Conservation (phyloP, 1,284 basidiomycete species). For the Thecaphora thlaspeos region DNA sequence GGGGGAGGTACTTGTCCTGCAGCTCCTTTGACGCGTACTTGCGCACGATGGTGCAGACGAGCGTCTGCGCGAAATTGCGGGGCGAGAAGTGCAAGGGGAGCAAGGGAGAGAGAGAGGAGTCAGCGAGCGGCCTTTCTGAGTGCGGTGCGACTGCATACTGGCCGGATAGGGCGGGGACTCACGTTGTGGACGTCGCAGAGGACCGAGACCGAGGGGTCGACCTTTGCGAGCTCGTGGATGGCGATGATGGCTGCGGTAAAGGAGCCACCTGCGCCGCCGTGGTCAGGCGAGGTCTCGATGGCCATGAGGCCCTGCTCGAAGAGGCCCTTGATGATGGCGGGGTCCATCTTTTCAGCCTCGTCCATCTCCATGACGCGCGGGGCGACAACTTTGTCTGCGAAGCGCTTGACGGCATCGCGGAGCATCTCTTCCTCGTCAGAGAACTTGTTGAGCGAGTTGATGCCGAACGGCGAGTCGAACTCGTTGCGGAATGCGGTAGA, state of each 20-base stretch:
- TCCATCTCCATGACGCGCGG: constrained; percentile 97
- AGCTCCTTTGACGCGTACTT: constrained; percentile 82
- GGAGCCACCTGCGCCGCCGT: constrained; percentile 83
- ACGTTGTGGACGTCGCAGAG: constrained; percentile 96
- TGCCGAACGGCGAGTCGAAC: constrained; percentile 51
- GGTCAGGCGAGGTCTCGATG: constrained; percentile 82
- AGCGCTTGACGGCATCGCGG: constrained; percentile 60
- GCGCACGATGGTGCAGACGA: constrained; percentile 85
- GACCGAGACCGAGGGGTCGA: constrained; percentile 95
- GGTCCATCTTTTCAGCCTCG: constrained; percentile 94
- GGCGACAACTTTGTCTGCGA: constrained; percentile 81
- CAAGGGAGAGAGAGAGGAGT: background rate
- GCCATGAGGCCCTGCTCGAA: constrained; percentile 99
- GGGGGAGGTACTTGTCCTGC: constrained; percentile 84
- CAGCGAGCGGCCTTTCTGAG: too few relatives aligned
- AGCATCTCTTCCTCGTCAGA: constrained; percentile 57
- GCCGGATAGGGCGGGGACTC: background rate
- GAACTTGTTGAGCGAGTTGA: constrained; percentile 54
- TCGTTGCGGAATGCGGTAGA: constrained; percentile 25
- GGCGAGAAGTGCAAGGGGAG: too few relatives aligned
- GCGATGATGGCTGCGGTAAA: constrained; percentile 95
- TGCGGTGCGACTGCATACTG: too few relatives aligned
- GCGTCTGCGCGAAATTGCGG: too few relatives aligned
- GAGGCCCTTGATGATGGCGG: constrained; percentile 78
- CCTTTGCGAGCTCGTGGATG: constrained; percentile 93